Percentiles rank a stretch among this genome's conserved stretches.
Conservation (phyloP, 257 asterid species). For the Solanum etuberosum region DNA sequence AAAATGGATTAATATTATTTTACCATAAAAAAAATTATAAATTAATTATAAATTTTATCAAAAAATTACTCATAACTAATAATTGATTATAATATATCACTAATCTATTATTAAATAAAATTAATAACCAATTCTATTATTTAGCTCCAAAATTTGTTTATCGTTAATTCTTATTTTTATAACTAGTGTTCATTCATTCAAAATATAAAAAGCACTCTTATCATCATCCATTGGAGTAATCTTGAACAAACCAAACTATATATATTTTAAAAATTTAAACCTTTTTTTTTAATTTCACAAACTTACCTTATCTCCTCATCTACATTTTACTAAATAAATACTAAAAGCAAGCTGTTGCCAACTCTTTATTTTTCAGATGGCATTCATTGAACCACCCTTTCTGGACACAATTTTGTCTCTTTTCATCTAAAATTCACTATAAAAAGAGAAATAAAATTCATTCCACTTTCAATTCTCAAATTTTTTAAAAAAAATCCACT, state of each 20-base stretch:
- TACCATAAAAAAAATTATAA: too few relatives aligned
- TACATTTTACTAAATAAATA: not conserved
- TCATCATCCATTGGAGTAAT: not conserved
- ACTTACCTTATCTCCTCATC: slow-evolving; percentile 3
- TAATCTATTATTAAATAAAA: too few relatives aligned
- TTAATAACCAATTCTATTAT: too few relatives aligned
- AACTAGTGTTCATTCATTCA: not conserved
- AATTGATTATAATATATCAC: too few relatives aligned
- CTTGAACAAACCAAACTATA: not conserved
- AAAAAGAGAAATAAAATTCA: not conserved
- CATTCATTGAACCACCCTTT: not conserved
- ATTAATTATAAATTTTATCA: not conserved
- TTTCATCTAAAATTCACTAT: not conserved
- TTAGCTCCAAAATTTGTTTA: not conserved
- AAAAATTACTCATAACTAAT: too few relatives aligned
- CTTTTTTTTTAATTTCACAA: not conserved
- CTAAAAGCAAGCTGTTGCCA: slow-evolving; percentile 13
- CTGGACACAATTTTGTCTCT: not conserved
- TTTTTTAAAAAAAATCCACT: not conserved
- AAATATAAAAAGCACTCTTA: not conserved
- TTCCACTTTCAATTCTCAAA: not conserved
- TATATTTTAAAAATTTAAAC: not conserved
- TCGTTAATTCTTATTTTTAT: too few relatives aligned
- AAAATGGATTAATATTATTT: not conserved
- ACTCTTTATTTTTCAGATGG: slow-evolving; percentile 12